Conservation (phyloP, 257 asterid genomes). For the Salvia rosmarinus region DNA sequence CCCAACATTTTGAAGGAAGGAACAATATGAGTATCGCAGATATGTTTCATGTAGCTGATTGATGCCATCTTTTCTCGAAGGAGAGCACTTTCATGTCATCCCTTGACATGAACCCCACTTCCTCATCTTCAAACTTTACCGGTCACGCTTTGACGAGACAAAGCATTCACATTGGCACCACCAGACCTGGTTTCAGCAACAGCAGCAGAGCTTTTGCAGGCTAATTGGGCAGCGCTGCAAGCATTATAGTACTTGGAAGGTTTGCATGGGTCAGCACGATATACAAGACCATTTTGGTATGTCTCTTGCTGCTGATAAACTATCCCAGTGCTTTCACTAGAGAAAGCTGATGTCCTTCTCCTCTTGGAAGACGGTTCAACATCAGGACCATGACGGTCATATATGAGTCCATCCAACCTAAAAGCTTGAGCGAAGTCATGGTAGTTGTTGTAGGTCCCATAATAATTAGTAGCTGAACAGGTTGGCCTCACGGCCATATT, state of each 20-base stretch:
- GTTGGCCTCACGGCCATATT: constrained; percentile 27
- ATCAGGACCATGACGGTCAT: constrained; percentile 46
- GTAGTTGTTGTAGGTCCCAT: constrained; percentile 32
- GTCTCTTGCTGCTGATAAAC: constrained; percentile 47
- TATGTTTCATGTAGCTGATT: constrained; percentile 73
- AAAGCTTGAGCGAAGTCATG: constrained; percentile 35
- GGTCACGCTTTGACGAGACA: constrained; percentile 60
- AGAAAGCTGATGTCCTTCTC: constrained; percentile 61
- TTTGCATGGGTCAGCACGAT: constrained; percentile 33
- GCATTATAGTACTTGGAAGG: constrained; percentile 38
- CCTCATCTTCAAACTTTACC: constrained; percentile 68
- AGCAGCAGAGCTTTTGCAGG: constrained; percentile 35
- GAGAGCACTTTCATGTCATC: constrained; percentile 92
- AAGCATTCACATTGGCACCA: constrained; percentile 39
- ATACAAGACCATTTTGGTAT: constrained; percentile 27
- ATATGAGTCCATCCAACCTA: constrained; percentile 42
- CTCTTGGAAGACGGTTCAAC: constrained; percentile 56
- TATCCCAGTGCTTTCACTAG: constrained; percentile 49
- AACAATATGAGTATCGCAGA: constrained; percentile 87
- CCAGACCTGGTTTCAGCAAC: constrained; percentile 40
- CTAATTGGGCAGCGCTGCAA: constrained; percentile 33
- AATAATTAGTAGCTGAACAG: constrained; percentile 34
- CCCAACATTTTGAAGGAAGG: constrained; percentile 90
- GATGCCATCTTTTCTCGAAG: constrained; percentile 95
- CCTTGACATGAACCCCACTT: constrained; percentile 69